phyloP scores from a whole-genome alignment of 73 alveolate genomes.

The Tetrahymena borealis region DNA sequence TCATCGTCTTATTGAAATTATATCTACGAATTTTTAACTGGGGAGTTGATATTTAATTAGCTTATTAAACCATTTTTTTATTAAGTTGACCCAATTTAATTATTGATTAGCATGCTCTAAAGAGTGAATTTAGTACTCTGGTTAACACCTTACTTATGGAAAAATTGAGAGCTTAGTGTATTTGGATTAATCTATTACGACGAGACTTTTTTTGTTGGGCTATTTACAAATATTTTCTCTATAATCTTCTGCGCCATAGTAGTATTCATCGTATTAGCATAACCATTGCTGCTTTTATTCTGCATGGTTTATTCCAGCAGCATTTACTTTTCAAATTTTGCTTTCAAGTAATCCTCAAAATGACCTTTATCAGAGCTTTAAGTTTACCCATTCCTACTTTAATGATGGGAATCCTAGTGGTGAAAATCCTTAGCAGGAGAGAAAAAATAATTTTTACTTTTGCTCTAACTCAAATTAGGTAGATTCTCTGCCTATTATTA shows the following conservation, averaged over 20 bases:
- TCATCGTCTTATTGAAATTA: not conserved
- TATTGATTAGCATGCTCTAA: not conserved
- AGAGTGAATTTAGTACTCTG: not conserved
- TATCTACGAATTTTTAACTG: not conserved
- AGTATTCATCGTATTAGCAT: not conserved
- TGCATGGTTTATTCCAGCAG: not conserved
- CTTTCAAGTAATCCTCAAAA: not conserved
- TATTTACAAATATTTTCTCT: not conserved
- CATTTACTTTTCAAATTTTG: not conserved
- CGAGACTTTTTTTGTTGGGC: not conserved
- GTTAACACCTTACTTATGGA: not conserved
- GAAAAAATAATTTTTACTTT: not conserved
- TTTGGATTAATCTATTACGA: not conserved
- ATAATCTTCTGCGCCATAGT: not conserved
- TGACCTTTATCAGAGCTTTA: not conserved
- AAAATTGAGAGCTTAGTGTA: not conserved
- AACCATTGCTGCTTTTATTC: not conserved
- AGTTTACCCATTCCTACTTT: not conserved
- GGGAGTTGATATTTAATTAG: not conserved
- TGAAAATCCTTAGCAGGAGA: not conserved
- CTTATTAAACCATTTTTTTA: not conserved
- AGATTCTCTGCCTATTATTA: not conserved
- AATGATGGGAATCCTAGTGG: not conserved
- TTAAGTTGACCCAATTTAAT: not conserved
- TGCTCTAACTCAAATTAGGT: not conserved